Evolutionary conservation across 2,329 filamentous ascomycete species (phyloP), one percentile per base, ranked within the genome.

Genomic region (Ophiognomonia clavigignenti-juglandacearum): DNA sequence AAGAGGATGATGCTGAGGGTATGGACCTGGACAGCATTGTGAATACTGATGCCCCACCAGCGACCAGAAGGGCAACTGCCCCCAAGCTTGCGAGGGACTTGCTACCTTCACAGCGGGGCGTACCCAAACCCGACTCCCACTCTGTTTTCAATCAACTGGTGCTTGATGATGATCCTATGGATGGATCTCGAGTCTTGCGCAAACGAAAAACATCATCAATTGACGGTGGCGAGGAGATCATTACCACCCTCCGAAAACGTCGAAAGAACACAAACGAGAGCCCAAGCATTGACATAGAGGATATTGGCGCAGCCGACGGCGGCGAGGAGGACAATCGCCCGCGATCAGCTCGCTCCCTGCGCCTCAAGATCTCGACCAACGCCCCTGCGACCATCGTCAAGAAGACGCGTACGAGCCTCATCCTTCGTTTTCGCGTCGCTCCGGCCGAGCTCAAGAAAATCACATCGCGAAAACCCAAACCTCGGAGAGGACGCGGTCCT

Each of bases 151-250:
- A 86, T 55, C 82, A 83, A 47, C 69, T 86, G 10, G 82, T 86
- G 31, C 72, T 86, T 45, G 80, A 86, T 44, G 85, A 86, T 52
- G 85, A 89, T 58, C 76, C 84, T 7, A 74, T 85, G 69, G 86
- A 92, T 64, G 86, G 85, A 38, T 83, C 88, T 8, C 83, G 89
- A 44, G 79, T 86, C 26, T 70, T 95, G 50, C 79, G 91, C 51
- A 95, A 95, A 67, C 82, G 91, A 45, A 95, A 92, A 64, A 84
- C 88, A 16, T 89, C 88, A 1, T 85, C 86, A 3, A 72, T 78
- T 11, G 82, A 84, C 43, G 71, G 77, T 13, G 82, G 85, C 40
- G 72, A 88, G 53, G 75, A 85, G 55, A 70, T 71, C 14, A 65
- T 69, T 14, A 66, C 72, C 48, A 69, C 72, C 1, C 61, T 75